Evolutionary conservation across 306 rosid genomes (phyloP), one percentile per base, ranked within the genome.

Genomic region (Gastrolobium villosum): DNA sequence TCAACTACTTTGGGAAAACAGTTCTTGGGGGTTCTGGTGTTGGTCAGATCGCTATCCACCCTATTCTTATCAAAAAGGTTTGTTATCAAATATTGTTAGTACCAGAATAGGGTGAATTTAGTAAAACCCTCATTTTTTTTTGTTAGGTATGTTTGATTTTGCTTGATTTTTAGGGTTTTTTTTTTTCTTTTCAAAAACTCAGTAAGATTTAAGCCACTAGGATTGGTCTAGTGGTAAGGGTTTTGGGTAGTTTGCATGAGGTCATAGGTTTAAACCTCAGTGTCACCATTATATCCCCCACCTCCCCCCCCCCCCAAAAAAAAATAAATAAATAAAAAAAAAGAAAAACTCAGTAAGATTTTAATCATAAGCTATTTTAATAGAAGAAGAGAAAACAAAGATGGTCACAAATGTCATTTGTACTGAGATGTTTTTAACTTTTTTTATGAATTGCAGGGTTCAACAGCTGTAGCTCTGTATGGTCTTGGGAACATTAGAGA

Each of bases 21-120:
- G 94, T 84, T 81, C 98, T 95, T 65, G 98, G 94, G 57, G 99
- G 99, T 84, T 91, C 98, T 86, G 99, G 99, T 80, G 99, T 95
- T 70, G 99, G 99, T 84, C 96, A 95, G 88, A 95, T 95, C 76
- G 80, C 88, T 63, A 62, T 95, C 79, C 79, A 85, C 77, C 99
- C 99, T 75, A 95, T 95, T 87, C 99, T 95, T 81, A 89, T 95
- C 62, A 88, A 86, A 82, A 95, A 95, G 98, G 99, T 95, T 72
- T 10, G 92, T 81, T 74, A 31, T 68, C 77, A 70, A 52, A 46
- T 74, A 48, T 75, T 72, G 75, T 77, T 59, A 77, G 48, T 77
- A 66, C 53, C 50, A 65, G 52, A 6, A 74, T 64, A 44, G 6
- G 15, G 8, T 79, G 72, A 53, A 37, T 45, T 65, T 39, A 5